Percentiles rank a stretch among this genome's conserved stretches.
Evolutionary conservation across 2,329 filamentous ascomycete genomes (phyloP).

Genomic region (Seiridium unicorne): DNA sequence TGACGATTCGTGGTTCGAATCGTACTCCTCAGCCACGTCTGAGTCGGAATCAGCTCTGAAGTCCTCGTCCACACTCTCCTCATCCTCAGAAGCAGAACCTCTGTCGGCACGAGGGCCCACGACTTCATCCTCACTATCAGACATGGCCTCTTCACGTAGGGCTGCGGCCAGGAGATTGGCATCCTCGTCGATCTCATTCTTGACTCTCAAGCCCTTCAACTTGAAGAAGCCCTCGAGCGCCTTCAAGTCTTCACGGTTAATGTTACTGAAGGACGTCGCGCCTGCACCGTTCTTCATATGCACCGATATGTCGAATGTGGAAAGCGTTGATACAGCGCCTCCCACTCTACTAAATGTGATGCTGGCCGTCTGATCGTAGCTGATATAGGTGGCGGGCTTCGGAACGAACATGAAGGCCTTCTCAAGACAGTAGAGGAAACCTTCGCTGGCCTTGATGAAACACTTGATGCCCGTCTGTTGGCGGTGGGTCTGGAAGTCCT

Average conservation of each 20-base stretch:
- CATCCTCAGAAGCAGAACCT: slow-evolving; percentile 92
- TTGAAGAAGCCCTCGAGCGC: slow-evolving; percentile 98
- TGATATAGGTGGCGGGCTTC: slow-evolving; percentile 95
- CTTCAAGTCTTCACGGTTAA: slow-evolving; percentile 96
- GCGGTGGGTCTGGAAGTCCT: slow-evolving; percentile 93
- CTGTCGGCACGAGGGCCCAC: slow-evolving; percentile 70
- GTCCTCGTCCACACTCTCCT: slow-evolving; percentile 93
- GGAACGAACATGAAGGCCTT: slow-evolving; percentile 99
- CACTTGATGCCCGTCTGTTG: slow-evolving; percentile 96
- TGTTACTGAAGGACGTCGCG: slow-evolving; percentile 97
- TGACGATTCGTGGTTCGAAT: slow-evolving; percentile 85
- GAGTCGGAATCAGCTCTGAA: slow-evolving; percentile 91
- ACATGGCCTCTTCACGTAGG: slow-evolving; percentile 76
- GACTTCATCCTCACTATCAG: slow-evolving; percentile 70
- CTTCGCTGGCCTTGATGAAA: slow-evolving; percentile 99
- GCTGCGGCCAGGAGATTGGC: slow-evolving; percentile 77
- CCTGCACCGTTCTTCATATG: slow-evolving; percentile 82
- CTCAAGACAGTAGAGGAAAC: slow-evolving; percentile 93
- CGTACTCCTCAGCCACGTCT: slow-evolving; percentile 94
- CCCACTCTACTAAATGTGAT: slow-evolving; percentile 96
- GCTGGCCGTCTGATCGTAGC: slow-evolving; percentile 86
- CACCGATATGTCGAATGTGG: slow-evolving; percentile 96
- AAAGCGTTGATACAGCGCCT: slow-evolving; percentile 87
- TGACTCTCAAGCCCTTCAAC: slow-evolving; percentile 88
- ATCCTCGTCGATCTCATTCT: slow-evolving; percentile 98